A percentile compares a stretch with the other conserved stretches of the same genome.
Evolutionary conservation across 139 green algal genomes (phyloP).

Genomic region (Tetraselmis chui): DNA sequence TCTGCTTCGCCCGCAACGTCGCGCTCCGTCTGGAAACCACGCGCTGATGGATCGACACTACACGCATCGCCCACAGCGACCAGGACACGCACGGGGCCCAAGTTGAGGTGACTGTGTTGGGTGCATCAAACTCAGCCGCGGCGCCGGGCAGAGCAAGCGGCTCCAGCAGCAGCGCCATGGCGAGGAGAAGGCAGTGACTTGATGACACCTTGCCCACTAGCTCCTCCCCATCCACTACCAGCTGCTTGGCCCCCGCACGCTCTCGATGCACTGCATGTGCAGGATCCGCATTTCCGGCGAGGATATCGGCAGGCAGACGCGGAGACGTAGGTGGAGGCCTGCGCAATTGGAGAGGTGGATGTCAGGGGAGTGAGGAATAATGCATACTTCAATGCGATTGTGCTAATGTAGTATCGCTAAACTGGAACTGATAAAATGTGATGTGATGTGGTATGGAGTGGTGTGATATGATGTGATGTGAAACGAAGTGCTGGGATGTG

Average conservation of each 20-base stretch:
- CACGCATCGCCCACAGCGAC: conserved; percentile 59
- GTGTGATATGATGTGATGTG: no score
- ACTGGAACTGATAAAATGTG: no score
- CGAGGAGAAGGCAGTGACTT: conserved; percentile 73
- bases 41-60: conserved; percentile 43
- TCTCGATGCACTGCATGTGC: no score
- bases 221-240: conserved; percentile 69
- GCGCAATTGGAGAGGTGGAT: conserved; percentile 1
- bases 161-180: not conserved
- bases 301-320: not conserved
- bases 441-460: no score
- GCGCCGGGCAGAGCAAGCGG: conserved; percentile 2
- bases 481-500: no score
- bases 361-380: not conserved
- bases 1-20: conserved; percentile 33
- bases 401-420: not conserved
- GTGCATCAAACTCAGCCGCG: not conserved
- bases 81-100: conserved; percentile 22
- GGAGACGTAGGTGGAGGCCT: not conserved
- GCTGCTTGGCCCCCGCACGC: conserved; percentile 33
- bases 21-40: conserved; percentile 41
- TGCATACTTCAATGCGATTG: not conserved
- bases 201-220: conserved; percentile 30
- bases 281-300: no score
- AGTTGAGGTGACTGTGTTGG: not conserved